Conservation (phyloP, 257 asterid species). For the Cinchona pubescens region DNA sequence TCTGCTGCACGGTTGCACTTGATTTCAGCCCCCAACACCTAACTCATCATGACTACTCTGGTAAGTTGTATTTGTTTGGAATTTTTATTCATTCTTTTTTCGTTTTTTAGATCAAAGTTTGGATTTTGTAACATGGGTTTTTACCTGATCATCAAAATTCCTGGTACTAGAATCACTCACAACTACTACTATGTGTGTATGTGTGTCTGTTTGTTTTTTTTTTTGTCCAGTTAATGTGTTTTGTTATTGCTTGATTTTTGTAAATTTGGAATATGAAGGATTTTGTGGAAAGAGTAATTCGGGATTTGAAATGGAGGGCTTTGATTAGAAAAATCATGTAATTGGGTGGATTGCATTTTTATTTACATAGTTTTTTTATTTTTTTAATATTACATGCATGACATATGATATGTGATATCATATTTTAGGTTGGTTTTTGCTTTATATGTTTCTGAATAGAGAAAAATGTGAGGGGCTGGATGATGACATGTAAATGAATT, state of each 20-base stretch:
- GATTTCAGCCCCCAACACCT: no score
- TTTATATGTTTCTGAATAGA: neutral
- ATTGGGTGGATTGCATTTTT: neutral
- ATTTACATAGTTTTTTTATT: no score
- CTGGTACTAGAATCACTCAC: neutral
- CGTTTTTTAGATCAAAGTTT: neutral
- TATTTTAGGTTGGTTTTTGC: neutral
- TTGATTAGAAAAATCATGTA: neutral
- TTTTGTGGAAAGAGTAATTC: no score
- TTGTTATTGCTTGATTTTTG: neutral
- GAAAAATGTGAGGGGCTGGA: neutral
- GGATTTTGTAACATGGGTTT: neutral
- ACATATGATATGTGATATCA: no score
- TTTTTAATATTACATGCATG: no score
- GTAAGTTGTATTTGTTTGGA: no score
- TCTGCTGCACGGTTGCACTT: neutral
- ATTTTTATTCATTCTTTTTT: no score
- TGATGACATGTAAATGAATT: neutral
- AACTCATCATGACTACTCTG: slow-evolving; percentile 7
- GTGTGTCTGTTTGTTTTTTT: no score
- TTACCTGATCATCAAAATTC: slow-evolving; percentile 12
- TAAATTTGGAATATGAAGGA: neutral
- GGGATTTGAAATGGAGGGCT: neutral
- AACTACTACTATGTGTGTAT: neutral
- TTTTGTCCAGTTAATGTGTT: neutral